Conservation (phyloP, 495 filamentous ascomycete species). For the Evernia prunastri region DNA sequence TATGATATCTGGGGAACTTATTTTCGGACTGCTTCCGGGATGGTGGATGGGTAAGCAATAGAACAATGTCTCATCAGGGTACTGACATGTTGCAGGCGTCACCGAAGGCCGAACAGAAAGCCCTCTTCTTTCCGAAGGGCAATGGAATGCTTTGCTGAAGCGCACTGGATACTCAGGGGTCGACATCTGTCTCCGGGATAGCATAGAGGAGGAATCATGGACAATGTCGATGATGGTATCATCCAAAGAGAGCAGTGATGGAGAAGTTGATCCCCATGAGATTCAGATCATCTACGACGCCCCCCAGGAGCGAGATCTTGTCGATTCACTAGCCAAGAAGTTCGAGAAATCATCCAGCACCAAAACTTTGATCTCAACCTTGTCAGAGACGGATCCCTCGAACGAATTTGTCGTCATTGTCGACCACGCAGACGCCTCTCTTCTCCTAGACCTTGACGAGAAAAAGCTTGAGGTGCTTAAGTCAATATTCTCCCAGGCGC, state of each 20-base stretch:
- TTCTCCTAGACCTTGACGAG: slow-evolving; percentile 8
- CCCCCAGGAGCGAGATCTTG: slow-evolving; percentile 11
- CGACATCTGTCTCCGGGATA: slow-evolving; percentile 20
- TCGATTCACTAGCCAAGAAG: neutral
- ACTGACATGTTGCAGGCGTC: neutral
- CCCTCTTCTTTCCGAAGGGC: slow-evolving; percentile 12
- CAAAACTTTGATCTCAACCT: neutral
- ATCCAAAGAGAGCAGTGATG: neutral
- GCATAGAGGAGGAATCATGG: slow-evolving; percentile 13
- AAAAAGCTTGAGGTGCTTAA: neutral
- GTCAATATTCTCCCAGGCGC: neutral
- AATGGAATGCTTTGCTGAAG: slow-evolving; percentile 20
- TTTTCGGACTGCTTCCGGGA: slow-evolving; percentile 22
- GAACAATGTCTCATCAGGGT: neutral
- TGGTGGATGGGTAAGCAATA: slow-evolving; percentile 29
- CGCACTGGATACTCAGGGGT: slow-evolving; percentile 20
- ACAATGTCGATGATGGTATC: slow-evolving; percentile 14
- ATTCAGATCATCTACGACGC: slow-evolving; percentile 1
- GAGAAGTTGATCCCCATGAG: neutral
- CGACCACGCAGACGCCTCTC: neutral
- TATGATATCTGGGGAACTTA: slow-evolving; percentile 9
- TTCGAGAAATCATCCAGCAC: neutral
- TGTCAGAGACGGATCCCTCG: neutral
- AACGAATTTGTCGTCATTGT: neutral
- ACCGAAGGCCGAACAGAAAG: slow-evolving; percentile 9